These are phyloP conservation scores for Eutypella sp. DNA, from an alignment of 2,329 filamentous ascomycete species.

Conservation along the genomic window DNA sequence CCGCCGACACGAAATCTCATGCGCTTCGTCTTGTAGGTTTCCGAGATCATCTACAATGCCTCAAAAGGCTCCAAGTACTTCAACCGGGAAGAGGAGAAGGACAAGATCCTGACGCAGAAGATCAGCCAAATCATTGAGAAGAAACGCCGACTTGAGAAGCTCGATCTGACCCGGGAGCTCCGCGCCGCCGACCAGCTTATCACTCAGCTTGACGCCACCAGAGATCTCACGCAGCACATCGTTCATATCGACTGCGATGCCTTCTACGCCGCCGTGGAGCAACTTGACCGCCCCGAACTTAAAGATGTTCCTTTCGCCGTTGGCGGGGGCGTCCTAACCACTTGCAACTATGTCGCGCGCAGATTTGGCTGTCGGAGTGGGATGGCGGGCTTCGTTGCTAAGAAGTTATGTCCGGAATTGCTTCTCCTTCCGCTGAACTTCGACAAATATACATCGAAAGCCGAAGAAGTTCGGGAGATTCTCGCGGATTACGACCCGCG, in stretches of 20 bases:
- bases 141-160: conserved; percentile 68
- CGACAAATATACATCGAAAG: conserved; percentile 86
- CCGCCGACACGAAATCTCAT: no score
- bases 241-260: conserved; percentile 97
- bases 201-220: conserved; percentile 67
- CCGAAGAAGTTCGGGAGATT: conserved; percentile 77
- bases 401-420: conserved; percentile 84
- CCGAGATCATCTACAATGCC: conserved; percentile 93
- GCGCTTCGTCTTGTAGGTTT: conserved; percentile 67
- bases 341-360: conserved; percentile 81
- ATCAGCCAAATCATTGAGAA: conserved; percentile 74
- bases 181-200: conserved; percentile 78
- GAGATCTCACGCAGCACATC: conserved; percentile 79
- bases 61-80: conserved; percentile 97
- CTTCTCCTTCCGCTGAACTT: conserved; percentile 82
- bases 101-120: conserved; percentile 78
- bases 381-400: conserved; percentile 94
- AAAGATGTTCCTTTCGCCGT: conserved; percentile 87
- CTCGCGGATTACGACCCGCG: conserved; percentile 82
- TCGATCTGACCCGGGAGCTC: conserved; percentile 68
- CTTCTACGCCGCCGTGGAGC: conserved; percentile 94
- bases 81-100: conserved; percentile 78
- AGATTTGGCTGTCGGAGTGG: conserved; percentile 88
- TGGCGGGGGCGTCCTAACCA: conserved; percentile 61
- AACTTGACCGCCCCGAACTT: conserved; percentile 76